Percentiles rank a stretch among this genome's conserved stretches.
phyloP scores from a whole-genome alignment of 805 yeast genomes.

The Schwanniomyces vanrijiae region DNA sequence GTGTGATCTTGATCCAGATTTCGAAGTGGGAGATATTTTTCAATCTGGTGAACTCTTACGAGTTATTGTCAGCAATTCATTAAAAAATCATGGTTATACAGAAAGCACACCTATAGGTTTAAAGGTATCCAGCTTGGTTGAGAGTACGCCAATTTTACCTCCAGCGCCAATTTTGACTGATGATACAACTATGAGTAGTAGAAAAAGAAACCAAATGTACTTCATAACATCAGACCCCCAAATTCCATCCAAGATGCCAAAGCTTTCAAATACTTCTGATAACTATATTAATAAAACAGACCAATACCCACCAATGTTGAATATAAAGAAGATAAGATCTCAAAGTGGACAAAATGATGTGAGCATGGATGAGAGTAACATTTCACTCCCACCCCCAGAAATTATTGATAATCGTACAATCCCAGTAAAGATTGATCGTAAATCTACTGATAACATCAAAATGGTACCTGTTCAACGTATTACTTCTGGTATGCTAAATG shows the following conservation, averaged over 20 bases:
- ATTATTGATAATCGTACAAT: conserved; percentile 16
- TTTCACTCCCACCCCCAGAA: conserved; percentile 40
- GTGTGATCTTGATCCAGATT: conserved; percentile 83
- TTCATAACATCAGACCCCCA: conserved; percentile 23
- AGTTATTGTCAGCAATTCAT: conserved; percentile 30
- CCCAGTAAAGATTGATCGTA: conserved; percentile 26
- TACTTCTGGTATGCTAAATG: conserved; percentile 43
- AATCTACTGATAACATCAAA: conserved; percentile 1
- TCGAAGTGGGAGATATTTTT: conserved; percentile 63
- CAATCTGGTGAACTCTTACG: conserved; percentile 36
- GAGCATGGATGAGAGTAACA: conserved; percentile 15
- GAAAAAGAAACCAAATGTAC: conserved; percentile 20
- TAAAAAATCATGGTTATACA: conserved; percentile 8
- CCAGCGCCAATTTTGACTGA: conserved; percentile 23
- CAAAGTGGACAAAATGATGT: conserved; percentile 1
- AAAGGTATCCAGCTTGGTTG: conserved; percentile 7
- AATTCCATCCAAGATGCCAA: conserved; percentile 19
- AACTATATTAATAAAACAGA: neutral
- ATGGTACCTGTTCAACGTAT: conserved; percentile 22
- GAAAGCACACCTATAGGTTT: conserved; percentile 3
- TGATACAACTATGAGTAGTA: conserved; percentile 9
- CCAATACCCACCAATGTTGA: neutral
- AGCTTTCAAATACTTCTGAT: neutral
- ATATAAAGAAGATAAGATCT: conserved; percentile 7
- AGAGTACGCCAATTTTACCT: conserved; percentile 21